These are phyloP conservation scores for Pythium plurisporium DNA, from an alignment of 352 stramenopile species.

Conservation along the genomic window DNA sequence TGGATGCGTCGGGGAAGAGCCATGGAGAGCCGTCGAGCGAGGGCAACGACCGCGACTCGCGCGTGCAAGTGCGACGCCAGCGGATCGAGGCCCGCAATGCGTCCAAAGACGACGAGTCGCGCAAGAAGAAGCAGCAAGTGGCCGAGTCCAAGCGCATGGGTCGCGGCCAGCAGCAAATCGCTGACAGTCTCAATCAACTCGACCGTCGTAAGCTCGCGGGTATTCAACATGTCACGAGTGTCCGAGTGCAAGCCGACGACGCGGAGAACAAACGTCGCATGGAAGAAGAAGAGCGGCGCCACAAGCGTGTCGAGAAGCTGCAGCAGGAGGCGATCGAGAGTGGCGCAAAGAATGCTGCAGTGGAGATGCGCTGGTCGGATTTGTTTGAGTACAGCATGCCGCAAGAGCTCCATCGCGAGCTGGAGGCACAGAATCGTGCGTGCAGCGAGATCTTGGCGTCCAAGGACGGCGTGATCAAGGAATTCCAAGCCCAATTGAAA, in stretches of 20 bases:
- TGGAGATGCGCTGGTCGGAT: constrained; percentile 92
- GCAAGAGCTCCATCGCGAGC: constrained; percentile 88
- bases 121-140: constrained; percentile 63
- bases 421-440: constrained; percentile 82
- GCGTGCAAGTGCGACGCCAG: constrained; percentile 56
- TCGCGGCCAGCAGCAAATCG: constrained; percentile 70
- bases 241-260: constrained; percentile 90
- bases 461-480: constrained; percentile 86
- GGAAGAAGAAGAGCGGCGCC: constrained; percentile 86
- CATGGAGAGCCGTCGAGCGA: constrained; percentile 34
- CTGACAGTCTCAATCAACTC: constrained; percentile 72
- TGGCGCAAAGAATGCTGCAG: constrained; percentile 88
- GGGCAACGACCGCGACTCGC: constrained; percentile 51
- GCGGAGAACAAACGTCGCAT: constrained; percentile 86
- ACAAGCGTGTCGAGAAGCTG: constrained; percentile 76
- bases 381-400: constrained; percentile 92
- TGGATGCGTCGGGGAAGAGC: constrained; percentile 29
- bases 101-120: constrained; percentile 73
- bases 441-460: constrained; percentile 89
- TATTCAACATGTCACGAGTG: constrained; percentile 88
- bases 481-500: constrained; percentile 91
- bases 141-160: constrained; percentile 64
- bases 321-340: constrained; percentile 91
- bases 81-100: constrained; percentile 78
- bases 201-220: constrained; percentile 66